Base-by-base conservation (phyloP, 305 asterid genomes). In the Fraxinus sp. region DNA sequence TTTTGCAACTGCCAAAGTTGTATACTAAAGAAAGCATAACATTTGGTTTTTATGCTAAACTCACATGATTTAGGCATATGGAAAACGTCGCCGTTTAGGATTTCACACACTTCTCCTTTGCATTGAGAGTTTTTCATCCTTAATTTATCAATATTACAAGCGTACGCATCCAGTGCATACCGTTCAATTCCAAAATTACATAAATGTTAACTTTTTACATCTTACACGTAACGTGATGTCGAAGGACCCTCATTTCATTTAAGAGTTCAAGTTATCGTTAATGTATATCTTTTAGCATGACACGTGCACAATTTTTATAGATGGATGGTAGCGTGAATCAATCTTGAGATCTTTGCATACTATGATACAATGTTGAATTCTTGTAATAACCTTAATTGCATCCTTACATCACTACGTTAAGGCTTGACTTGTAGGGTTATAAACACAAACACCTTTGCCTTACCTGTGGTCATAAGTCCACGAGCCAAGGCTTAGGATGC, bases 1-100 rank as follows among this genome's bases (percentile, higher is more conserved):
- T 52, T 16, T 16, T 52, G 62, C 62, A 52, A 52, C 62, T 82
- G 81, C 85, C 75, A 52, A 82, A 77, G 37, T 72, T 82, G 78
- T 68, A 16, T 70, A 44, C 62, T 35, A 37, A 81, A 81, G 7
- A 14, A 36, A 28, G 75, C n/a, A 59, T 62, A 3, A 72, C 14
- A 41, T 75, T 55, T 81, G 59, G 36, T 44, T 57, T 8, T 55
- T 75, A 16, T 62, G 77, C 52, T 44, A 22, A 36, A 39, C 76
- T 24, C 18, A 70, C 75, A 66, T 66, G 37, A 37, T 52, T 75
- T 18, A 37, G 39, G 66, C 75, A 22, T 57, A 14, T 46, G 35
- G 72, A 35, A 81, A 49, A 81, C 80, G 79, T 81, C 32, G 74
- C 18, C 76, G 7, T 70, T 28, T 30, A 52, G 49, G 26, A 62